Evolutionary conservation across 2,329 filamentous ascomycete genomes (phyloP), one percentile per base, ranked within the genome.

Genomic region (Domatiomyces catenatus): DNA sequence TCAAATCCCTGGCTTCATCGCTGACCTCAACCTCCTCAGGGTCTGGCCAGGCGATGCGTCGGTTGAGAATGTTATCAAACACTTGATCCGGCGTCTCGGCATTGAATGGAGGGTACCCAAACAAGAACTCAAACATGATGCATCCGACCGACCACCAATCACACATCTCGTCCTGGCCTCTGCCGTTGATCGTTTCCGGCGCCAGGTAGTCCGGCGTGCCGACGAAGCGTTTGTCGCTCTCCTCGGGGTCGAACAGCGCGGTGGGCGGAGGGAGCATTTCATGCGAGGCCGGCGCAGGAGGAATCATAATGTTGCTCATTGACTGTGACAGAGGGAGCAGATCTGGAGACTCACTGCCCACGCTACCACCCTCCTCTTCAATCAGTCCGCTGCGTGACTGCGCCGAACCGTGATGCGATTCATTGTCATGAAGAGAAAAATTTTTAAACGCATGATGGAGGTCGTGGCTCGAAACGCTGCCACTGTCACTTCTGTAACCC

Each of bases 131-230:
- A 61, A 95, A 98, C 67, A 96, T 72, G 59, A 98, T 96, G 65
- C 93, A 98, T 0, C 92, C 92, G n/a, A 98, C 76, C 19, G 92
- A 96, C 92, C 92, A 98, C 92, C 92, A 98, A 79, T 98, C 92
- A 63, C 92, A 96, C 58, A 90, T 92, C 66, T 96, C 90, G 62
- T 98, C 92, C 66, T 98, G 92, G 1, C 90, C 88, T 58, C 88
- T 81, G 47, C 93, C 92, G 57, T 87, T 89, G 63, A 98, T 94
- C 0, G 93, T 98, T 64, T 98, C 93, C 0, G 92, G 92, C 0
- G 92, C 92, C 12, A 98, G 76, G 63, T 98, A 98, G 66, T 98
- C 92, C 0, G 92, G 92, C 0, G 92, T 98, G 28, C 92, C 92
- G 7, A 98, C 92, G 60, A 98, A 98, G 42, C 87, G 82, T 49